These are phyloP conservation scores for Myrmaecium sp. DNA, from an alignment of 2,329 filamentous ascomycete species.

Conservation along the genomic window DNA sequence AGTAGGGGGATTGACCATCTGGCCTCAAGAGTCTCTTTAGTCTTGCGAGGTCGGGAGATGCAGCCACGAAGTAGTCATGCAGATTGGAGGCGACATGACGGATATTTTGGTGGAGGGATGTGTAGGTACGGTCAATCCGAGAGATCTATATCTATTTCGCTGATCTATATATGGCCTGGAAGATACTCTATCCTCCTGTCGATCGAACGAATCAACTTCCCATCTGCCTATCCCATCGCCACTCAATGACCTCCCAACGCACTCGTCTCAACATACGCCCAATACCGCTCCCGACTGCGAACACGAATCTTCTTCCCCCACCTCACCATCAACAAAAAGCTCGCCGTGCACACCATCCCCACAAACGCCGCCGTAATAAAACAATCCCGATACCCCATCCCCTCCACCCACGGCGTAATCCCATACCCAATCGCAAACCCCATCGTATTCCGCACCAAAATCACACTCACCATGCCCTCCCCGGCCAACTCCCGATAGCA, in stretches of 20 bases:
- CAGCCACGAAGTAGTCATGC: too few relatives aligned
- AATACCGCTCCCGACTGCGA: conserved; percentile 21
- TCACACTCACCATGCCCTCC: conserved; percentile 34
- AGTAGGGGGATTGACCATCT: too few relatives aligned
- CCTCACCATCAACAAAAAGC: conserved; percentile 28
- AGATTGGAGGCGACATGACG: too few relatives aligned
- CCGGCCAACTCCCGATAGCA: conserved; percentile 31
- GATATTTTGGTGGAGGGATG: too few relatives aligned
- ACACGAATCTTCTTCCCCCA: conserved; percentile 30
- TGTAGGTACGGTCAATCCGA: too few relatives aligned
- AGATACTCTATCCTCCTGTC: too few relatives aligned
- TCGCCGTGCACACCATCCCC: conserved; percentile 23
- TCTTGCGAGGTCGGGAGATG: too few relatives aligned
- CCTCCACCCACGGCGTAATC: conserved; percentile 27
- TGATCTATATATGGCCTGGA: too few relatives aligned
- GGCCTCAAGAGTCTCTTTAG: too few relatives aligned
- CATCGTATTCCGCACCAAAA: conserved; percentile 33
- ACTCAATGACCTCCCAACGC: conserved; percentile 11
- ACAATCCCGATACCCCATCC: conserved; percentile 26
- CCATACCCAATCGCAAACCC: conserved; percentile 35
- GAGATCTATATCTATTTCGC: too few relatives aligned
- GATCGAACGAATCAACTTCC: too few relatives aligned
- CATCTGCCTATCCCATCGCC: too few relatives aligned
- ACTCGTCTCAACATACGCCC: conserved; percentile 22
- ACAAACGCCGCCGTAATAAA: conserved; percentile 27